These are phyloP conservation scores for Jatropha multifida DNA, from an alignment of 441 rosid genomes.

Conservation along the genomic window DNA sequence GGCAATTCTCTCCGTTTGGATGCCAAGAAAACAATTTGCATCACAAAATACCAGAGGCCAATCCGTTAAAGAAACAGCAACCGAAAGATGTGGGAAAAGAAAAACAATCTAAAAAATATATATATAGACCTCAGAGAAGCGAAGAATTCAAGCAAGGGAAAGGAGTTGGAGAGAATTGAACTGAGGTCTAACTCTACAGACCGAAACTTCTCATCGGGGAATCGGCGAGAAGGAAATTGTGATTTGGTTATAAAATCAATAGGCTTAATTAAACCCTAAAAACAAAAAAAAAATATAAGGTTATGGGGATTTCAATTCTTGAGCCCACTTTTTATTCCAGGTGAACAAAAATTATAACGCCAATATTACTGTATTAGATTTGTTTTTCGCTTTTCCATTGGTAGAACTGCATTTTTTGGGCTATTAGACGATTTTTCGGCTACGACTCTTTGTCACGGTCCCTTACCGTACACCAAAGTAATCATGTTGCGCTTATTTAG, in stretches of 20 bases:
- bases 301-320: no score
- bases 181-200: not conserved
- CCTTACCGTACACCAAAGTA: no score
- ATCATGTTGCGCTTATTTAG: no score
- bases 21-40: no score
- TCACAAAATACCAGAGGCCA: not conserved
- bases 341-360: no score
- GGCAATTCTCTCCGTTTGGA: not conserved
- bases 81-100: not conserved
- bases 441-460: no score
- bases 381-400: no score
- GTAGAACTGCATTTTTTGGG: no score
- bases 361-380: no score
- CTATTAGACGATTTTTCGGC: no score
- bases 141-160: not conserved
- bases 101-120: not conserved
- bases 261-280: not conserved
- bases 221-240: constrained; percentile 1
- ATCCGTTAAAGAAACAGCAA: not conserved
- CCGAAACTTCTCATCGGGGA: not conserved
- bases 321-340: no score
- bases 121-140: not conserved
- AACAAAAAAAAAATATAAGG: not conserved
- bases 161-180: not conserved
- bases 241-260: not conserved